phyloP scores from a whole-genome alignment of 2,329 filamentous ascomycete species.

The Myriosclerotinia scirpicola region DNA sequence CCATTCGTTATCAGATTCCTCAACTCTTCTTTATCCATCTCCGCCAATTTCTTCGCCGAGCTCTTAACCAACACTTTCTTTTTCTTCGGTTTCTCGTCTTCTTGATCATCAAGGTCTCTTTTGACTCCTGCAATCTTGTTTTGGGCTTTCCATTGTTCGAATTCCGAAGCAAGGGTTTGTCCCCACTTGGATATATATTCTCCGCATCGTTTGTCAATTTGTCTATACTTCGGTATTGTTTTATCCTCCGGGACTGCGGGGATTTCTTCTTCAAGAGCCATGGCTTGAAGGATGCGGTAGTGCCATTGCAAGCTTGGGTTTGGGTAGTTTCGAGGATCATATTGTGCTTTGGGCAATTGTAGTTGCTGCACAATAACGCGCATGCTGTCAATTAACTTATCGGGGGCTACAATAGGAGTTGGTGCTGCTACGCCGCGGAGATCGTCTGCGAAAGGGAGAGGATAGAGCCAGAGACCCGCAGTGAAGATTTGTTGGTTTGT shows the following conservation, averaged over 20 bases:
- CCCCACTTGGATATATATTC: constrained; percentile 78
- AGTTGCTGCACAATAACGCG: constrained; percentile 69
- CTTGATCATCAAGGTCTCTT: constrained; percentile 8
- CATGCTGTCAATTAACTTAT: constrained; percentile 78
- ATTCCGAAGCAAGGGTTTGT: constrained; percentile 58
- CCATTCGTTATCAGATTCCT: constrained; percentile 10
- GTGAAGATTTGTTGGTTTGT: constrained; percentile 70
- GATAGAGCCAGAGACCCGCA: constrained; percentile 83
- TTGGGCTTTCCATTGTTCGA: background rate
- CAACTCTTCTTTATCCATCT: constrained; percentile 19
- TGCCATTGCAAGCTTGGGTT: constrained; percentile 96
- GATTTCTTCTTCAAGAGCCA: constrained; percentile 88
- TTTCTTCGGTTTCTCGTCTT: constrained; percentile 10
- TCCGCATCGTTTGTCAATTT: constrained; percentile 81
- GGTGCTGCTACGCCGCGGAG: constrained; percentile 68
- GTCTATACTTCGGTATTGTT: constrained; percentile 78
- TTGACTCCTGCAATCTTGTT: constrained; percentile 1
- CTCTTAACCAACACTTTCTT: background rate
- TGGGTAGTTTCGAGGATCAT: constrained; percentile 83
- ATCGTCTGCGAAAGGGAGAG: constrained; percentile 87
- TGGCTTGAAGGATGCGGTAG: constrained; percentile 87
- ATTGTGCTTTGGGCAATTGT: constrained; percentile 81
- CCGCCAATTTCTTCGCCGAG: constrained; percentile 14
- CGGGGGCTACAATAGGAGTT: constrained; percentile 58
- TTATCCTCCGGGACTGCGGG: constrained; percentile 71